Evolutionary conservation across 1,284 basidiomycete species (phyloP), one percentile per base, ranked within the genome.

Genomic region (Lentinula novae-zelandiae): DNA sequence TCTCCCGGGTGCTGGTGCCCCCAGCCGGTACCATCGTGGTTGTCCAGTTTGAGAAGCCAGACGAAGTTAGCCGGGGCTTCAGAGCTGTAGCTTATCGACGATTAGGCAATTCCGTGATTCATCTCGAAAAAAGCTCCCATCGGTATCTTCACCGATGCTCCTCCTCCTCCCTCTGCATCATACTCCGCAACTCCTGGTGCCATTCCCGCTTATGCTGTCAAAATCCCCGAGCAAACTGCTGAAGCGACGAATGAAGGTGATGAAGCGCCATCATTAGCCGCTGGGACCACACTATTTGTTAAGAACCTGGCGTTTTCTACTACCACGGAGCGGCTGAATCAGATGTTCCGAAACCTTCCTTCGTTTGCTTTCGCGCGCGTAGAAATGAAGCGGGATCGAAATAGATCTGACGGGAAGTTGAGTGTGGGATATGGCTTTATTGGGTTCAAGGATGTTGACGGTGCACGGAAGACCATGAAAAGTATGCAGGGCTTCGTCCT

Each of bases 341-440:
- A 84, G 39, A 80, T 90, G 36, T 93, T 98, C 70, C 80, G 85
- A n/a, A 81, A 86, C 60, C 78, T 98, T 0, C 86, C 91, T 3
- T 90, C 86, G 5, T 98, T 95, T 72, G 80, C 84, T 0, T 98
- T 97, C 70, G 93, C 95, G 5, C 88, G 93, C 4, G 84, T 98
- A 8, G 94, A 98, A 75, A 96, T 87, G 53, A 98, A 97, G 71
- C 85, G 90, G 0, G 92, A 96, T 73, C 89, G 93, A 0, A 93
- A 92, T 67, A 79, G 83, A 6, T 81, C 85, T 0, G 77, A 72
- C 34, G 77, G 77, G 15, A 78, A 83, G 49, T 76, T 96, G 46
- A 94, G 92, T 69, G 96, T 97, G 95, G 95, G 96, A 0, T 98
- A 96, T 72, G 96, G 95, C 0, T 99, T 99, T 70, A 85, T 97